phyloP scores from a whole-genome alignment of 768 basidiomycete species.

The Polyporus arcularius region DNA sequence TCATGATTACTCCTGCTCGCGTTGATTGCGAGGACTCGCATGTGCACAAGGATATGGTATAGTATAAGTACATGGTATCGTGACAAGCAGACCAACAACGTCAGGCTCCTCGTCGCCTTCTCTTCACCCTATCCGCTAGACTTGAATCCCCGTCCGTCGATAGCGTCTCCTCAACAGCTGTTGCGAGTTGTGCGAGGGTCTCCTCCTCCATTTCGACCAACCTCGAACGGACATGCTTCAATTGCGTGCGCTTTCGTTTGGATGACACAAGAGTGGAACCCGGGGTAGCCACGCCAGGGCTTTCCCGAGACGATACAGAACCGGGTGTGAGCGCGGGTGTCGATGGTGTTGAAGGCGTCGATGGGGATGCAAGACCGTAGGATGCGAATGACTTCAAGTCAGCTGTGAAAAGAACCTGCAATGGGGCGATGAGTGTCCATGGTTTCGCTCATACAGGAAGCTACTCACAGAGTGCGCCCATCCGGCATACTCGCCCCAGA shows the following conservation, averaged over 20 bases:
- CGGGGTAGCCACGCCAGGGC: neutral
- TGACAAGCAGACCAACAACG: neutral
- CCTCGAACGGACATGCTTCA: neutral
- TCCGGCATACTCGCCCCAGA: conserved; percentile 87
- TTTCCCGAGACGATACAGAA: neutral
- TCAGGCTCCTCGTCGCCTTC: conserved; percentile 17
- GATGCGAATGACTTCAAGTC: conserved; percentile 39
- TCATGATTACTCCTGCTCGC: too few species aligned
- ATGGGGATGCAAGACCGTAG: conserved; percentile 28
- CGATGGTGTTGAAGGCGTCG: conserved; percentile 18
- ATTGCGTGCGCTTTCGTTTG: conserved; percentile 7
- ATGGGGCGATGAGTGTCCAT: neutral
- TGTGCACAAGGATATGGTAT: neutral
- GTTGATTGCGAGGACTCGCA: too few species aligned
- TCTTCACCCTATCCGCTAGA: conserved; percentile 30
- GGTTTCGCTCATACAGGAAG: neutral
- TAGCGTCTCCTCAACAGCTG: neutral
- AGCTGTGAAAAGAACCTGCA: conserved; percentile 40
- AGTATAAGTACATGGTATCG: neutral
- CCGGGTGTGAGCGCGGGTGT: conserved; percentile 11
- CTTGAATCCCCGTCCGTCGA: conserved; percentile 5
- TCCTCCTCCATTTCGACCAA: neutral
- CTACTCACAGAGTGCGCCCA: conserved; percentile 82
- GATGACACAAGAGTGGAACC: neutral
- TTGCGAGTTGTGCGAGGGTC: neutral